A percentile compares a stretch with the other conserved stretches of the same genome.
These are phyloP conservation scores for Musa beccarii DNA, from an alignment of 176 grass and related monocot species.

Conservation along the genomic window DNA sequence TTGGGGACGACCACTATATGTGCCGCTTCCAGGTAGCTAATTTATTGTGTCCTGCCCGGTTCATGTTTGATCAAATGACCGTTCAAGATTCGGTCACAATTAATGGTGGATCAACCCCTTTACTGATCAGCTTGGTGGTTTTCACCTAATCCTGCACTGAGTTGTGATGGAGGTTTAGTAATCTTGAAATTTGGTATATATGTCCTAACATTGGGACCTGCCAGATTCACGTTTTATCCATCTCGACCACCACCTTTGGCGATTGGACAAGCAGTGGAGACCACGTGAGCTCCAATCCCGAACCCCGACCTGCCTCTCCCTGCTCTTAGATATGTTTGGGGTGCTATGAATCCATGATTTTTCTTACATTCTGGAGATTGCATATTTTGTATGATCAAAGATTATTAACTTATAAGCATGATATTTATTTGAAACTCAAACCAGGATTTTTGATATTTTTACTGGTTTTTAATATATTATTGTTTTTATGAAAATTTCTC, in stretches of 20 bases:
- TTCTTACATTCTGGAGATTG: neutral
- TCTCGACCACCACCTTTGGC: no score
- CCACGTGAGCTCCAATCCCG: no score
- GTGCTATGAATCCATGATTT: neutral
- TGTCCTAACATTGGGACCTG: neutral
- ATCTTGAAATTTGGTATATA: neutral
- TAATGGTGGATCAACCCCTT: no score
- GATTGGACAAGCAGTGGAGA: no score
- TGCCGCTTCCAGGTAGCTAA: slow-evolving; percentile 41
- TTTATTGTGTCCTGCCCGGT: neutral
- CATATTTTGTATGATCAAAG: neutral
- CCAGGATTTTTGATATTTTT: no score
- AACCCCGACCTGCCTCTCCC: no score
- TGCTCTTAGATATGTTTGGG: no score
- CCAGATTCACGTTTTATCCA: no score
- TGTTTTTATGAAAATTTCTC: no score
- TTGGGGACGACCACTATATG: slow-evolving; percentile 35
- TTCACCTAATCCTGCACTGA: neutral
- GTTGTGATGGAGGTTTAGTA: neutral
- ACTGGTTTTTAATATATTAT: no score
- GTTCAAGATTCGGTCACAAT: no score
- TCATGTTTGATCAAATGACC: neutral
- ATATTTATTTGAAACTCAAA: neutral
- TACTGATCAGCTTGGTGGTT: neutral
- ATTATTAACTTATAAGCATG: neutral